phyloP scores from a whole-genome alignment of 2,329 filamentous ascomycete species.

The Pseudogymnoascus sp. region DNA sequence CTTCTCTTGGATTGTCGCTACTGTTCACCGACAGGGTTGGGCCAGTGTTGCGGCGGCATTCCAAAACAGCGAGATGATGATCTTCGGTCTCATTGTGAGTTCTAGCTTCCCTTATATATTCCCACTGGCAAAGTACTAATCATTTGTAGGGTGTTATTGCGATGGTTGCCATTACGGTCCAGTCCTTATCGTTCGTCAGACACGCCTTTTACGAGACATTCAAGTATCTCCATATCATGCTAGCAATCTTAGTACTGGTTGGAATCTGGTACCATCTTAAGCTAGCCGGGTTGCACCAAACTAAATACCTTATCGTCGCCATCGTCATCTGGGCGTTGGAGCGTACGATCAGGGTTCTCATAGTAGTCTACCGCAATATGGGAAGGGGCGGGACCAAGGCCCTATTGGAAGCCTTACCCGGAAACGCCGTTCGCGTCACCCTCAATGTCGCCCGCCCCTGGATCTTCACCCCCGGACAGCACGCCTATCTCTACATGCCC shows the following conservation, averaged over 20 bases:
- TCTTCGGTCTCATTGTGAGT: conserved; percentile 57
- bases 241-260: conserved; percentile 50
- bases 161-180: conserved; percentile 54
- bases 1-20: conserved; percentile 45
- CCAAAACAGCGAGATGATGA: conserved; percentile 29
- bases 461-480: conserved; percentile 65
- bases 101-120: not conserved
- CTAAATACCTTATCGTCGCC: conserved; percentile 51
- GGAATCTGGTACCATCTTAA: conserved; percentile 60
- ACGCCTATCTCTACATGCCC: conserved; percentile 73
- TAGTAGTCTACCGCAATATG: conserved; percentile 56
- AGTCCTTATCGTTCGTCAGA: conserved; percentile 61
- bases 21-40: conserved; percentile 40
- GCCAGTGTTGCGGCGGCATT: conserved; percentile 33
- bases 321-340: conserved; percentile 61
- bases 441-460: conserved; percentile 69
- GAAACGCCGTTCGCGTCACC: conserved; percentile 65
- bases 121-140: conserved; percentile 13
- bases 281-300: conserved; percentile 44
- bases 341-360: conserved; percentile 49
- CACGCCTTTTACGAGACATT: conserved; percentile 77
- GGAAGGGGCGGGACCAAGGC: conserved; percentile 58
- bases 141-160: conserved; percentile 43
- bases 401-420: conserved; percentile 65
- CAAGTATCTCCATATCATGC: conserved; percentile 60